phyloP scores from a whole-genome alignment of 257 asterid genomes.

The Solanum sejunctum region DNA sequence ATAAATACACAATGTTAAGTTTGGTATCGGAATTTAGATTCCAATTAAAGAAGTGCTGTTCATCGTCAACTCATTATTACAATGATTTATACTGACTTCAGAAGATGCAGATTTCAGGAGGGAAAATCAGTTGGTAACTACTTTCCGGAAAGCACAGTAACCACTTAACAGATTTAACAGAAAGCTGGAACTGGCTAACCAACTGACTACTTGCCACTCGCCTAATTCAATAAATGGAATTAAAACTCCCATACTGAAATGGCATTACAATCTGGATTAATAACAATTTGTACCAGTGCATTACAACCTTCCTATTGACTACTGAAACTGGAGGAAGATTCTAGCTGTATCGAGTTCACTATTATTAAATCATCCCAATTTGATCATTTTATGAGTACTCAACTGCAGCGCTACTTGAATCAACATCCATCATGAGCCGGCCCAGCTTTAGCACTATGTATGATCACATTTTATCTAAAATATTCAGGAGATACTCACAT shows the following conservation, averaged over 20 bases:
- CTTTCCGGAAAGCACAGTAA: too few species aligned
- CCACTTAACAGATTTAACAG: too few species aligned
- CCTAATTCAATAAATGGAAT: too few species aligned
- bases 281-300: neutral
- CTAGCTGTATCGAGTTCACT: neutral
- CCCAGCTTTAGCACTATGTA: neutral
- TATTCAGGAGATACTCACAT: neutral
- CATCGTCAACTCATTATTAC: neutral
- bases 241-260: too few species aligned
- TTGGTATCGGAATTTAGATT: neutral
- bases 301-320: neutral
- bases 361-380: neutral
- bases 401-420: neutral
- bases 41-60: neutral
- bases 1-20: neutral
- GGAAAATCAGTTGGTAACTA: too few species aligned
- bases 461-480: neutral
- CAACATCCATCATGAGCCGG: neutral
- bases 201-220: too few species aligned
- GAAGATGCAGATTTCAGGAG: too few species aligned
- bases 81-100: too few species aligned
- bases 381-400: neutral
- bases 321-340: neutral
- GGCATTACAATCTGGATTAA: too few species aligned
- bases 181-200: too few species aligned